phyloP scores from a whole-genome alignment of 2,329 filamentous ascomycete genomes.

The Aspergillus calidoustus region DNA sequence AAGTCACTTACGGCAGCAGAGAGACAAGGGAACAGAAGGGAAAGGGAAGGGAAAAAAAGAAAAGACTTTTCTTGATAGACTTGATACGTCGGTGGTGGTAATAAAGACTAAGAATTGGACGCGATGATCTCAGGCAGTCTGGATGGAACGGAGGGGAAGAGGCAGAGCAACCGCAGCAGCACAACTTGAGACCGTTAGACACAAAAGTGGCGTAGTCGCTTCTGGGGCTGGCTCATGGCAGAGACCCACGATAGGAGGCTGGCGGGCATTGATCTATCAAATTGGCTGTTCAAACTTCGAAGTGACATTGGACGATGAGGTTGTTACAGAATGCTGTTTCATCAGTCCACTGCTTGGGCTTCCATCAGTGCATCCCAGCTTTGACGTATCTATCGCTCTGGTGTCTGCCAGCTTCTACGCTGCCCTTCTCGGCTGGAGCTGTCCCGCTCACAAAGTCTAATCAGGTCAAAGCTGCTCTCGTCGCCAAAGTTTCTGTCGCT shows the following conservation, averaged over 20 bases:
- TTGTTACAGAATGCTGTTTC: background rate
- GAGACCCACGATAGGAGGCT: conserved; percentile 14
- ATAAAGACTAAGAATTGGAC: conserved; percentile 8
- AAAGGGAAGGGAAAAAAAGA: background rate
- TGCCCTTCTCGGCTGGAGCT: background rate
- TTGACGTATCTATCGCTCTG: background rate
- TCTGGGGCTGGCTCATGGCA: conserved; percentile 15
- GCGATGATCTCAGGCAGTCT: conserved; percentile 12
- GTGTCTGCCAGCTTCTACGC: background rate
- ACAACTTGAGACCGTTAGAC: conserved; percentile 1
- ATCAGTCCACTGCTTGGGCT: background rate
- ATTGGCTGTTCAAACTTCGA: background rate
- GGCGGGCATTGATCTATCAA: conserved; percentile 5
- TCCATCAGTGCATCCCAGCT: background rate
- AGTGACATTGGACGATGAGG: background rate
- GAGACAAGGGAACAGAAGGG: background rate
- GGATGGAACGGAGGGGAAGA: conserved; percentile 1
- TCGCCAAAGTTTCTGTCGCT: conserved; percentile 4
- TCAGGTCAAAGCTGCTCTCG: background rate
- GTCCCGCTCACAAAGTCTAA: background rate
- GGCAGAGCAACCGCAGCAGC: background rate
- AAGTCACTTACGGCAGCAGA: background rate
- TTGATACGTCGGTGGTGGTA: conserved; percentile 1
- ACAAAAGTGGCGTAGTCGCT: conserved; percentile 11
- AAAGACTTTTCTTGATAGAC: conserved; percentile 9